Percentiles rank a stretch among this genome's conserved stretches.
Conservation (phyloP, 805 yeast genomes). For the Myxozyma sirexii region DNA sequence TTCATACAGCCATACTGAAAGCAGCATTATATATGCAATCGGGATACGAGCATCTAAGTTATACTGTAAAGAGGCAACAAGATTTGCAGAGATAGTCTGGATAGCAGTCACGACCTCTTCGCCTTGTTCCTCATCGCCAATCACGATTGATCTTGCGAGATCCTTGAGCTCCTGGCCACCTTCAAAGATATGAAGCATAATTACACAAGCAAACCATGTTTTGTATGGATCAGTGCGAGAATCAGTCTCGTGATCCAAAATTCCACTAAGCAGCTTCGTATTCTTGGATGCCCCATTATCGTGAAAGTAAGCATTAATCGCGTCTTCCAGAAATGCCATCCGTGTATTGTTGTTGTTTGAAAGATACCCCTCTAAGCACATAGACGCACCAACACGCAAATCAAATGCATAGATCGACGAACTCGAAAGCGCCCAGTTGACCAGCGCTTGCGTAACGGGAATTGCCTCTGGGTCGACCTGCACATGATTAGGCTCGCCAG, state of each 20-base stretch:
- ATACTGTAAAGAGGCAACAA: constrained; percentile 63
- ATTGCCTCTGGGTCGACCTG: constrained; percentile 46
- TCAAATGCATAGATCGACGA: constrained; percentile 87
- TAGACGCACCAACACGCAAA: constrained; percentile 71
- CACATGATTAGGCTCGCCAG: constrained; percentile 40
- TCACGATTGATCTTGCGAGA: constrained; percentile 51
- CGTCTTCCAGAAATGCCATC: constrained; percentile 64
- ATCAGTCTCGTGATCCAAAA: constrained; percentile 77
- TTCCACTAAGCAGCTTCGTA: constrained; percentile 67
- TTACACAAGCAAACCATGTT: constrained; percentile 76
- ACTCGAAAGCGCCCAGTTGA: constrained; percentile 79
- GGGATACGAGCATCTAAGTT: constrained; percentile 70
- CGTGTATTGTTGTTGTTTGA: constrained; percentile 64
- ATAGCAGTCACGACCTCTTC: constrained; percentile 73
- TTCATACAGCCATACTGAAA: constrained; percentile 77
- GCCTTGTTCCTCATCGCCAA: constrained; percentile 55
- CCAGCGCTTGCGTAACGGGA: constrained; percentile 72
- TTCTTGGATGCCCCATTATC: constrained; percentile 21
- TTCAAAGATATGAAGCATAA: constrained; percentile 64
- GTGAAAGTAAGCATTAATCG: constrained; percentile 46
- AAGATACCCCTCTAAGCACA: constrained; percentile 69
- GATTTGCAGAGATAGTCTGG: constrained; percentile 75
- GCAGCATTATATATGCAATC: constrained; percentile 73
- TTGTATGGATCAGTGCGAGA: constrained; percentile 80
- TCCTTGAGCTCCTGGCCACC: constrained; percentile 54